Conservation (phyloP, 257 asterid species). For the Nicotiana otophora region DNA sequence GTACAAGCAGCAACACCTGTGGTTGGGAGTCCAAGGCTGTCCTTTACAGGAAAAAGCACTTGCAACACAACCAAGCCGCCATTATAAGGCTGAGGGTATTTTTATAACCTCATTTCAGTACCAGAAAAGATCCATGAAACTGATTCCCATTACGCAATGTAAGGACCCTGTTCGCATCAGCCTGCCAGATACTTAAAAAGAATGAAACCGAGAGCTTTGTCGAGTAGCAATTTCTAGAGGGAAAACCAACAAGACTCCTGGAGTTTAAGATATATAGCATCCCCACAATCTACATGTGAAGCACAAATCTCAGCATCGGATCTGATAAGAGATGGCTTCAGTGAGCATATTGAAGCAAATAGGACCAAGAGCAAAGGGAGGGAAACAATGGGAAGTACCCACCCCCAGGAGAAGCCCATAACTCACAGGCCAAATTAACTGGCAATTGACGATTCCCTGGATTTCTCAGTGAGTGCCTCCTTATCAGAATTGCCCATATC, state of each 20-base stretch:
- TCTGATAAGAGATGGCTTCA: background rate
- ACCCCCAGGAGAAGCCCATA: background rate
- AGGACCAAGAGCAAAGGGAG: background rate
- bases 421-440: conserved; percentile 19
- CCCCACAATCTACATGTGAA: background rate
- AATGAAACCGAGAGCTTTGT: background rate
- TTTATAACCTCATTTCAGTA: background rate
- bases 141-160: background rate
- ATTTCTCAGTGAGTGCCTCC: conserved; percentile 47
- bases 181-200: background rate
- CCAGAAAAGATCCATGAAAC: background rate
- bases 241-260: background rate
- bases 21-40: background rate
- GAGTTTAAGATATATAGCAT: background rate
- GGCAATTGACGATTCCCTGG: conserved; percentile 55
- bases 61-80: background rate
- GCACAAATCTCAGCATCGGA: background rate
- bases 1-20: background rate
- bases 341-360: background rate
- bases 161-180: background rate
- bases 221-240: background rate
- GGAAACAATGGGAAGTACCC: background rate
- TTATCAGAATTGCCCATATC: conserved; percentile 51
- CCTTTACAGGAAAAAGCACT: conserved; percentile 1
- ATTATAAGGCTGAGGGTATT: background rate